Percentiles rank a stretch among this genome's conserved stretches.
Conservation (phyloP, 352 stramenopile species). For the Halophytophthora batemanensis region DNA sequence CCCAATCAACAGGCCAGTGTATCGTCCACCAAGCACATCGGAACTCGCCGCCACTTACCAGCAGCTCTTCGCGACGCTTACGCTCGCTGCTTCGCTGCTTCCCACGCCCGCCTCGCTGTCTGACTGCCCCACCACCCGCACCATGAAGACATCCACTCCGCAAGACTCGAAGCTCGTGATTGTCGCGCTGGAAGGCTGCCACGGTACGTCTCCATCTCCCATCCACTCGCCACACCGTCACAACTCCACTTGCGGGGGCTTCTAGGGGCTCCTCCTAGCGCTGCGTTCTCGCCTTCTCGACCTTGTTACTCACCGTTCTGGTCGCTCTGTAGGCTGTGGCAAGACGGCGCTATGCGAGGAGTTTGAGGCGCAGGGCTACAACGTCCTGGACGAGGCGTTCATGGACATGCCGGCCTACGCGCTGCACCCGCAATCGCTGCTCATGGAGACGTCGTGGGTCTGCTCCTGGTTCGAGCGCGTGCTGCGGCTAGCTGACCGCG, state of each 20-base stretch:
- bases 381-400: conserved; percentile 85
- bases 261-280: no score
- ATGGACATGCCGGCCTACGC: conserved; percentile 86
- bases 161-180: conserved; percentile 67
- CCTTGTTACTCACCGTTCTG: conserved; percentile 13
- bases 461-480: conserved; percentile 89
- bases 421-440: conserved; percentile 85
- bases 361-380: conserved; percentile 74
- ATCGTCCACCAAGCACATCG: no score
- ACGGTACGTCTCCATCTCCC: conserved; percentile 29
- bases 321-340: conserved; percentile 37
- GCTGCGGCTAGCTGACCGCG: conserved; percentile 54
- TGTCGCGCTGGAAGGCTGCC: conserved; percentile 85
- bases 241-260: no score
- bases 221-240: background rate
- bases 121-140: background rate
- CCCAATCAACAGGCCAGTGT: no score
- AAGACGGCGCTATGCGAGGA: conserved; percentile 80
- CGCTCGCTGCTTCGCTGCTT: no score
- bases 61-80: background rate
- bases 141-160: conserved; percentile 20
- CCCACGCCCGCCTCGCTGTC: no score
- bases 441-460: conserved; percentile 90
- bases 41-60: conserved; percentile 1
- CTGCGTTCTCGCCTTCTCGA: no score